These are phyloP conservation scores for Agaricus blazei DNA, from an alignment of 768 basidiomycete species.

Conservation along the genomic window DNA sequence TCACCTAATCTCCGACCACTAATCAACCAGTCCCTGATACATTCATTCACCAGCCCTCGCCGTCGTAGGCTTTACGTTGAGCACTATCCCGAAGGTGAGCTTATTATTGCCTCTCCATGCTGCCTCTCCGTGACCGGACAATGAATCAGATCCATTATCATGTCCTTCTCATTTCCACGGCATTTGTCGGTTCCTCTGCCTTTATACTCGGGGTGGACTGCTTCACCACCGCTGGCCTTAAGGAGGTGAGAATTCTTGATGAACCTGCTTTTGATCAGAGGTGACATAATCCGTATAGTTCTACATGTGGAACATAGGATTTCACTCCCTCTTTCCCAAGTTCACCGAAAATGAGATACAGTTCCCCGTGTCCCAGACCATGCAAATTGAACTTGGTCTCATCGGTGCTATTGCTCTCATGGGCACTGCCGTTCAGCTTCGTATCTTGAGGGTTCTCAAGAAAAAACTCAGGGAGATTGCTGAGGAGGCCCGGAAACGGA, in stretches of 20 bases:
- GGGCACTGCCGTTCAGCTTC: conserved; percentile 87
- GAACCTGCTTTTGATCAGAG: conserved; percentile 8
- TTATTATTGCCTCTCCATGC: conserved; percentile 13
- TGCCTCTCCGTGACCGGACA: conserved; percentile 13
- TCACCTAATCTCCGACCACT: conserved; percentile 13
- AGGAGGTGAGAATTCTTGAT: conserved; percentile 59
- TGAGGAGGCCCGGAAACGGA: conserved; percentile 70
- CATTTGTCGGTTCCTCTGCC: conserved; percentile 85
- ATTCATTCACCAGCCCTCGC: conserved; percentile 46
- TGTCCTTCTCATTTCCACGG: conserved; percentile 79
- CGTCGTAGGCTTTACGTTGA: conserved; percentile 75
- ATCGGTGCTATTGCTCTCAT: conserved; percentile 79
- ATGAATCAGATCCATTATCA: conserved; percentile 68
- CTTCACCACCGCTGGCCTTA: conserved; percentile 85
- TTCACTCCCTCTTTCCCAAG: conserved; percentile 72
- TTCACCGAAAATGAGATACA: conserved; percentile 59
- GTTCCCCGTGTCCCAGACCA: conserved; percentile 84
- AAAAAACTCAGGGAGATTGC: conserved; percentile 75
- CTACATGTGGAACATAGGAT: conserved; percentile 95
- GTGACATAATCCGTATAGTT: conserved; percentile 47
- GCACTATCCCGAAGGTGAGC: conserved; percentile 70
- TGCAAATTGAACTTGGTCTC: conserved; percentile 91
- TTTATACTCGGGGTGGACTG: conserved; percentile 94
- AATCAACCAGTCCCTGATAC: conserved; percentile 10
- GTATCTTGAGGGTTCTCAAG: conserved; percentile 76